Evolutionary conservation across 192 early-diverging fungal species (phyloP).

Genomic region (Phlyctochytrium arcticum): DNA sequence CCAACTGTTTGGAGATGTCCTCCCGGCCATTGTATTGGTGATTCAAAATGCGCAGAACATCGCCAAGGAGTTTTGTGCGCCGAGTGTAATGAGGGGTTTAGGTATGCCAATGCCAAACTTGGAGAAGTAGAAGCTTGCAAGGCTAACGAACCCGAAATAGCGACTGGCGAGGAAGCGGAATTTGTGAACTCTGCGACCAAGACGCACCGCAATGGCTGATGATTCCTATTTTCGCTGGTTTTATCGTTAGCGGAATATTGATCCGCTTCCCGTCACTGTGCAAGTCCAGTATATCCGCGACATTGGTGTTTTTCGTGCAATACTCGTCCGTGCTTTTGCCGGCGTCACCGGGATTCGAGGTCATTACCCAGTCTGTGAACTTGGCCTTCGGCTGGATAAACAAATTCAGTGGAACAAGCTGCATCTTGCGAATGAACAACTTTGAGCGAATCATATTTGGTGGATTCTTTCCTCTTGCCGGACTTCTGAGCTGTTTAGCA

Average conservation of each 20-base stretch:
- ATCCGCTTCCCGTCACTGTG: constrained; percentile 12
- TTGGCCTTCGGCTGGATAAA: constrained; percentile 19
- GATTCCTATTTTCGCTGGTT: constrained; percentile 4
- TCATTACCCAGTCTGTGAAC: constrained; percentile 7
- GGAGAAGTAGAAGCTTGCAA: too few relatives aligned
- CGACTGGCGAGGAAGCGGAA: constrained; percentile 17
- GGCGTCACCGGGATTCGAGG: constrained; percentile 2
- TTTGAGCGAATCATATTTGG: constrained; percentile 9
- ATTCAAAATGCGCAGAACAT: constrained; percentile 7
- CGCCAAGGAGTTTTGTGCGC: constrained; percentile 11
- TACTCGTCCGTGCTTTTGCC: constrained; percentile 9
- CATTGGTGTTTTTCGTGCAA: constrained; percentile 18
- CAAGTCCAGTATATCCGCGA: constrained; percentile 10
- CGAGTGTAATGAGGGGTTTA: constrained; percentile 8
- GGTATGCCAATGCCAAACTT: too few relatives aligned
- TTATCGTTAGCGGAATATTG: background rate
- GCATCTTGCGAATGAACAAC: constrained; percentile 13
- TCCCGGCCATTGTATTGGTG: constrained; percentile 9
- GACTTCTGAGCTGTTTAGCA: background rate
- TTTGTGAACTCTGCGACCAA: constrained; percentile 8
- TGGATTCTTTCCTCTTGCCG: constrained; percentile 3
- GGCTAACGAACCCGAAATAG: too few relatives aligned
- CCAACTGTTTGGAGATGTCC: constrained; percentile 18
- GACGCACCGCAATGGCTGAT: constrained; percentile 13
- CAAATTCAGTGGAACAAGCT: constrained; percentile 16